Evolutionary conservation across 83 land plant genomes (phyloP).

Genomic region (Picea abies): DNA sequence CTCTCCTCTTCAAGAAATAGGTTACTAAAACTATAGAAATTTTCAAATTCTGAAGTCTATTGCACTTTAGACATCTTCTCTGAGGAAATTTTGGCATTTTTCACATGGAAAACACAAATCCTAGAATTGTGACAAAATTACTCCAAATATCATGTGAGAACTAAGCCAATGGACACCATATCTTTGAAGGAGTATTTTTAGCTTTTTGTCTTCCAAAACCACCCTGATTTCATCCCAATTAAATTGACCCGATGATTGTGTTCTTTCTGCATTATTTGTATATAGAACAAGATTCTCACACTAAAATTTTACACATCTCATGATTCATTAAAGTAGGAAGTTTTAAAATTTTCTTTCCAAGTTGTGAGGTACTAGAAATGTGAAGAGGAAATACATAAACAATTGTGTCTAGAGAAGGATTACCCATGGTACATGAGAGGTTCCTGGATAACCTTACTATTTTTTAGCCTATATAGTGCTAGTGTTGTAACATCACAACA

Average conservation of each 20-base stretch:
- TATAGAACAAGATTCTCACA: too few species aligned
- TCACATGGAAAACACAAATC: constrained; percentile 37
- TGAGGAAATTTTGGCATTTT: constrained; percentile 18
- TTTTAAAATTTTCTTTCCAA: too few species aligned
- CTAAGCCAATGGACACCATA: constrained; percentile 43
- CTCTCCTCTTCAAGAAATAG: neutral
- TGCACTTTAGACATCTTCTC: neutral
- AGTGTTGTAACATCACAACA: too few species aligned
- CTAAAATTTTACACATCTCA: too few species aligned
- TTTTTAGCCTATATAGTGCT: too few species aligned
- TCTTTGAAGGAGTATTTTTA: constrained; percentile 35
- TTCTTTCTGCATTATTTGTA: neutral
- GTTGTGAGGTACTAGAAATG: neutral
- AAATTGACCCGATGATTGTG: too few species aligned
- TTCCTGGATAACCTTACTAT: too few species aligned
- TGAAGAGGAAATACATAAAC: too few species aligned
- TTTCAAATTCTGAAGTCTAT: neutral
- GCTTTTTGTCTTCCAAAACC: constrained; percentile 30
- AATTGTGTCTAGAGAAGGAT: too few species aligned
- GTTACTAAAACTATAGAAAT: neutral
- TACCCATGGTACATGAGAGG: too few species aligned
- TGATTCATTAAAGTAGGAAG: too few species aligned
- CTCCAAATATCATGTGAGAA: constrained; percentile 47
- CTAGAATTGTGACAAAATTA: constrained; percentile 58
- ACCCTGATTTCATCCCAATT: constrained; percentile 16